Evolutionary conservation across 805 yeast species (phyloP).

Genomic region (Debaryomyces tyrocola): DNA sequence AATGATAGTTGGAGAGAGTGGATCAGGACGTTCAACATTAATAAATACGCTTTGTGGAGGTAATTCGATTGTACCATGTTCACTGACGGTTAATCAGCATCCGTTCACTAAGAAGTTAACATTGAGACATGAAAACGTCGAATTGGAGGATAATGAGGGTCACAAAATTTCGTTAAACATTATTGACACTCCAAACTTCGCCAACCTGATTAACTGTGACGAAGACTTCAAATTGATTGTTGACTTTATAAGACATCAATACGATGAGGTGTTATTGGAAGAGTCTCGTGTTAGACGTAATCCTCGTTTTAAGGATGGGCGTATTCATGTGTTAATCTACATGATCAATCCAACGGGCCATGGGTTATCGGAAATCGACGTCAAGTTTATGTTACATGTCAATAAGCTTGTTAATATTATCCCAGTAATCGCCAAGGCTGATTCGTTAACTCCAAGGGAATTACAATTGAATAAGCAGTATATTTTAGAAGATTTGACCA

Average conservation of each 20-base stretch:
- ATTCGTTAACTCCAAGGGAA: constrained; percentile 41
- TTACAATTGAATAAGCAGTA: constrained; percentile 69
- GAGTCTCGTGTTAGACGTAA: constrained; percentile 81
- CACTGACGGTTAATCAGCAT: constrained; percentile 63
- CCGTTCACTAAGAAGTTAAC: constrained; percentile 49
- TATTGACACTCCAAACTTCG: constrained; percentile 85
- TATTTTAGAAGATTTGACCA: constrained; percentile 73
- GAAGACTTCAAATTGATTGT: constrained; percentile 66
- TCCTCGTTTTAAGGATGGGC: constrained; percentile 80
- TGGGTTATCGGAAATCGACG: constrained; percentile 43
- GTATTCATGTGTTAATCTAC: constrained; percentile 64
- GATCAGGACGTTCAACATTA: constrained; percentile 88
- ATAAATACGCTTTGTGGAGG: constrained; percentile 90
- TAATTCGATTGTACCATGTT: constrained; percentile 68
- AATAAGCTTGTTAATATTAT: constrained; percentile 43
- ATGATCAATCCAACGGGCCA: constrained; percentile 48
- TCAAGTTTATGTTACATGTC: constrained; percentile 41
- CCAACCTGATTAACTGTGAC: constrained; percentile 69
- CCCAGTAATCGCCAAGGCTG: constrained; percentile 46
- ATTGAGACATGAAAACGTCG: constrained; percentile 77
- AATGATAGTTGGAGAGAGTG: constrained; percentile 86
- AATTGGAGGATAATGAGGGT: constrained; percentile 82
- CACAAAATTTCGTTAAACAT: constrained; percentile 74
- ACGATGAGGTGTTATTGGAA: constrained; percentile 78
- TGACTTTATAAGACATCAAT: constrained; percentile 80